These are phyloP conservation scores for Fusarium sambucinum DNA, from an alignment of 2,329 filamentous ascomycete genomes.

Conservation along the genomic window DNA sequence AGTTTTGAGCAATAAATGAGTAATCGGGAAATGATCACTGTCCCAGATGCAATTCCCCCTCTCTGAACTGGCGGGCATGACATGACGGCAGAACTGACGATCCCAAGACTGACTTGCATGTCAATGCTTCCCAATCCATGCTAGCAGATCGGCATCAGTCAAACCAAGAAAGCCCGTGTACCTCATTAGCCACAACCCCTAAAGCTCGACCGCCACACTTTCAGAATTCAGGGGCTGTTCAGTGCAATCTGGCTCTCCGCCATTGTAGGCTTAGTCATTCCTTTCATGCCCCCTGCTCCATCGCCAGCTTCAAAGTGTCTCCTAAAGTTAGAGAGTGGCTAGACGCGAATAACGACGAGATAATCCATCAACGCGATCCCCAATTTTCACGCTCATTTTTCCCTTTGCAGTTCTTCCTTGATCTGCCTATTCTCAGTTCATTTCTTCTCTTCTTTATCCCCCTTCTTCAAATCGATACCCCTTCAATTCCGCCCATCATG, in stretches of 20 bases:
- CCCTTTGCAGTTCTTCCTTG: constrained; percentile 22
- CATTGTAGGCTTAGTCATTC: constrained; percentile 41
- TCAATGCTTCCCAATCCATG: constrained; percentile 17
- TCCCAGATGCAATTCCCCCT: constrained; percentile 1
- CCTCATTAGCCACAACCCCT: constrained; percentile 15
- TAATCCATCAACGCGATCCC: constrained; percentile 40
- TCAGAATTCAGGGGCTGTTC: constrained; percentile 37
- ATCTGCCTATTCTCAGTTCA: background rate
- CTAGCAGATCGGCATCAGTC: constrained; percentile 36
- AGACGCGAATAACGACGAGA: constrained; percentile 41
- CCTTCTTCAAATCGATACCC: constrained; percentile 17
- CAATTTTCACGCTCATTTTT: constrained; percentile 46
- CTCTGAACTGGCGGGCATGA: constrained; percentile 24
- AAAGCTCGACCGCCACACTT: constrained; percentile 31
- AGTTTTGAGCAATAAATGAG: background rate
- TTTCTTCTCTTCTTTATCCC: background rate
- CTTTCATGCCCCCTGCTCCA: constrained; percentile 3
- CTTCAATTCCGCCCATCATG: constrained; percentile 55
- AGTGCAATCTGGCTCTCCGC: constrained; percentile 46
- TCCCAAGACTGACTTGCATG: constrained; percentile 31
- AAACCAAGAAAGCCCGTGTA: constrained; percentile 13
- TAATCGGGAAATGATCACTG: background rate
- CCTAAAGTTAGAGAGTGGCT: constrained; percentile 40
- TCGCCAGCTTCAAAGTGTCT: constrained; percentile 44
- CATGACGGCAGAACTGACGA: constrained; percentile 28